Evolutionary conservation across 192 early-diverging fungal species (phyloP), one percentile per base, ranked within the genome.

Genomic region (Coemansia sp.): DNA sequence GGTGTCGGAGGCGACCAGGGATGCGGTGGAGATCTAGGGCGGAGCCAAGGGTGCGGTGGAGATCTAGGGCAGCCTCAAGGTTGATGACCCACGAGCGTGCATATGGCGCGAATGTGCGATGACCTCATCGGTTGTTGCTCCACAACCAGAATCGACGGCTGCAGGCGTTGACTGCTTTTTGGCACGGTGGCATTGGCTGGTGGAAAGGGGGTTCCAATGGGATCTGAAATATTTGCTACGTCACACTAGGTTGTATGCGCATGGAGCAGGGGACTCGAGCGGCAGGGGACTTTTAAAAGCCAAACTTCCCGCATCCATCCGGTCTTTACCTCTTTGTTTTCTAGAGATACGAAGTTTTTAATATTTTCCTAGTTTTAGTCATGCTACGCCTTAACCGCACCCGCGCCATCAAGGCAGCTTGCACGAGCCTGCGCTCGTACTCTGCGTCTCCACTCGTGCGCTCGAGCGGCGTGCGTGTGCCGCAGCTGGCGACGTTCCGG

Each of bases 401-500:
- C n/a, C 48, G 46, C 15, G 59, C 60, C 8, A 37, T 48, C 56
- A 57, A 25, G 42, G 54, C 34, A 15, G 57, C 64, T 8, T 55
- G 52, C 49, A 10, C 18, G 34, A 47, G 54, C 3, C 44, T 61
- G 12, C 53, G 66, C 47, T 38, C 66, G 18, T 55, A 64, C 58
- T 49, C 70, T 6, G 31, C 56, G 12, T 60, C 68, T 36, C 40
- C 51, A 53, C 36, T 50, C 24, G 37, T 36, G 25, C 54, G 36
- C 72, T 34, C 31, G 31, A 66, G 67, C 55, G 73, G 64, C 52
- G 63, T 78, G 52, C 76, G 76, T 40, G 76, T 79, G 51, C 76
- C 84, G 38, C 88, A 85, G 72, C 68, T 94, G 71, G 92, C 89
- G 46, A 76, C 80, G 56, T 92, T 94, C 85, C 84, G 78, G 70